Percentiles rank a stretch among this genome's conserved stretches.
Evolutionary conservation across 2,329 filamentous ascomycete species (phyloP).

Genomic region (Cladosporium sp.): DNA sequence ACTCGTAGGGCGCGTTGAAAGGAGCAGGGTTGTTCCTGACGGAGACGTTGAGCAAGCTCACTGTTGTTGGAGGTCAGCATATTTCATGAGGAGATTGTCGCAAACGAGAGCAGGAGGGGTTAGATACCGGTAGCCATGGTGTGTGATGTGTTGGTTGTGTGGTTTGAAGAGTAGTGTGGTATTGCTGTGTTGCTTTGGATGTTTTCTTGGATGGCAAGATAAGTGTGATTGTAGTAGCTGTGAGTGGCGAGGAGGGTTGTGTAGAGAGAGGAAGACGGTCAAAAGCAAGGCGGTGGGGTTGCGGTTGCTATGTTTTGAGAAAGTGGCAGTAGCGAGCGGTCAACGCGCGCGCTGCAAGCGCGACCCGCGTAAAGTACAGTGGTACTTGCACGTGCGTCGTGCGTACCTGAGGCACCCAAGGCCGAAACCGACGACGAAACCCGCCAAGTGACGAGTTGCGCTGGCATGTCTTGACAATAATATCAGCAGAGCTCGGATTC

Average conservation of each 20-base stretch:
- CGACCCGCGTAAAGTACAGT: constrained; percentile 4
- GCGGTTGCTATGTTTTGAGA: constrained; percentile 14
- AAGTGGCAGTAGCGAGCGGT: constrained; percentile 8
- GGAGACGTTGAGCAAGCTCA: constrained; percentile 92
- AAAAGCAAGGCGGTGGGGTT: constrained; percentile 4
- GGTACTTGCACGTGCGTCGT: constrained; percentile 8
- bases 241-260: neutral
- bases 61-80: constrained; percentile 62
- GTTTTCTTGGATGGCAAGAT: neutral
- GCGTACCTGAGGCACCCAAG: neutral
- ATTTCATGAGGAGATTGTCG: neutral
- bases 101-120: neutral
- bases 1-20: constrained; percentile 90
- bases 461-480: constrained; percentile 15
- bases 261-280: neutral
- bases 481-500: constrained; percentile 1
- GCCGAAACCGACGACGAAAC: neutral
- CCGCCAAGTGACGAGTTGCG: constrained; percentile 8
- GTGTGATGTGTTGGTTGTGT: constrained; percentile 5
- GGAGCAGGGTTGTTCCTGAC: constrained; percentile 96
- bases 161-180: neutral
- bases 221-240: neutral
- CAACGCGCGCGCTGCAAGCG: constrained; percentile 5
- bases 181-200: neutral
- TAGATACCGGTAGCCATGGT: constrained; percentile 20